Evolutionary conservation across 1,284 basidiomycete genomes (phyloP), one percentile per base, ranked within the genome.

Genomic region (Apiotrichum laibachii): DNA sequence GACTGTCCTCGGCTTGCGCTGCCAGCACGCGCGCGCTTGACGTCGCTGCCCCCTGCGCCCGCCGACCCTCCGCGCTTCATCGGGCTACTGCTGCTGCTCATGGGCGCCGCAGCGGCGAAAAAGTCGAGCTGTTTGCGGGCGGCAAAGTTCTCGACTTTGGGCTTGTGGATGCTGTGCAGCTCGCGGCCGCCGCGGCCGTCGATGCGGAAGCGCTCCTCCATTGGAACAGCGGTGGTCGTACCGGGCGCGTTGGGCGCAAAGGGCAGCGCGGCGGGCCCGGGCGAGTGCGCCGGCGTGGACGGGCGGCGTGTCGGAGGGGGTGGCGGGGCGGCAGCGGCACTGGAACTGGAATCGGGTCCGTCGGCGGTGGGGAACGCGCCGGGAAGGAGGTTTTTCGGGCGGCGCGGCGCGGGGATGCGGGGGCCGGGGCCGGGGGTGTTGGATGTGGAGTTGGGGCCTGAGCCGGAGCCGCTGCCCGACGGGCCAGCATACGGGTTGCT

Each of bases 401-500:
- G 42, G 47, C 16, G 57, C 33, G 37, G 53, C 16, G 33, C 51
- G 47, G 4, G 53, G 61, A 0, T 53, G 44, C 2, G 56, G 55
- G 10, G 57, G 40, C 3, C 52, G 57, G 2, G 53, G 50, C 4
- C 45, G 51, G 11, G 4, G 22, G 26, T 52, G 7, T 21, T 31
- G 18, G 39, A 40, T 1, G 16, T 13, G 15, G 52, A 21, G 19
- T 1, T 44, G 13, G n/a, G 19, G 6, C 4, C 26, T 1, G 47
- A 31, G 47, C 6, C 18, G 11, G 59, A 18, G 10, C 22, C n/a
- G n/a, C n/a, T n/a, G n/a, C n/a, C 33, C 8, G 48, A 19, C 5
- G 44, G 7, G 37, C 49, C 34, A 67, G 59, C 39, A 49, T 61
- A 68, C 6, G 69, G 67, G 48, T 68, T 66, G 26, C 65, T 61